phyloP scores from a whole-genome alignment of 2,329 filamentous ascomycete genomes.

The Kalaharituber pfeilii region DNA sequence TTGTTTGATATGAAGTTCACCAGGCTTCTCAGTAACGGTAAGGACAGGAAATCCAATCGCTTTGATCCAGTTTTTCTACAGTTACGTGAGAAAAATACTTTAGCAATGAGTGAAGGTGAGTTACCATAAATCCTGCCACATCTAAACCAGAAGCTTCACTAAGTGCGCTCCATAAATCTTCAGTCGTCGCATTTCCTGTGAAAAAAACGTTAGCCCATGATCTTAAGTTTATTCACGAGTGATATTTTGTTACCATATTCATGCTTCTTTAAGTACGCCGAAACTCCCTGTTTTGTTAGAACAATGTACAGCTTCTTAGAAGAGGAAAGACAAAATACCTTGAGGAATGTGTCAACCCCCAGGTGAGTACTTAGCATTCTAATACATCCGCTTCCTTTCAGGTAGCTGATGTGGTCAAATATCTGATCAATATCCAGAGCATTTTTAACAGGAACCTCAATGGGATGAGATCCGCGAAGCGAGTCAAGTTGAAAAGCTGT shows the following conservation, averaged over 20 bases:
- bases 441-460: conserved; percentile 86
- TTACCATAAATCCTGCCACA: conserved; percentile 65
- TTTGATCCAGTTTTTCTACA: conserved; percentile 64
- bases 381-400: conserved; percentile 76
- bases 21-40: conserved; percentile 65
- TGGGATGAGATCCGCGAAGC: conserved; percentile 80
- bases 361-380: conserved; percentile 90
- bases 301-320: too few relatives aligned
- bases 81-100: conserved; percentile 1
- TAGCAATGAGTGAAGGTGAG: conserved; percentile 3
- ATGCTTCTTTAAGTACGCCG: conserved; percentile 73
- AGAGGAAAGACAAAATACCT: conserved; percentile 23
- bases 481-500: conserved; percentile 78
- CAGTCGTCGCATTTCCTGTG: conserved; percentile 58
- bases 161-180: conserved; percentile 77
- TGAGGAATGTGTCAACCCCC: conserved; percentile 71
- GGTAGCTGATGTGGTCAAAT: conserved; percentile 90
- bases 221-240: background rate
- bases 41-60: conserved; percentile 90
- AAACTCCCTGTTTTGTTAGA: conserved; percentile 42
- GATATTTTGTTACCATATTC: conserved; percentile 28
- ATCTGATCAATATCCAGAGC: conserved; percentile 95
- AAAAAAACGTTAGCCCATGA: too few relatives aligned
- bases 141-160: conserved; percentile 76
- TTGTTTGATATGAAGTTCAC: conserved; percentile 68